These are phyloP conservation scores for Botrytis pseudocinerea DNA, from an alignment of 2,329 filamentous ascomycete species.

Conservation along the genomic window DNA sequence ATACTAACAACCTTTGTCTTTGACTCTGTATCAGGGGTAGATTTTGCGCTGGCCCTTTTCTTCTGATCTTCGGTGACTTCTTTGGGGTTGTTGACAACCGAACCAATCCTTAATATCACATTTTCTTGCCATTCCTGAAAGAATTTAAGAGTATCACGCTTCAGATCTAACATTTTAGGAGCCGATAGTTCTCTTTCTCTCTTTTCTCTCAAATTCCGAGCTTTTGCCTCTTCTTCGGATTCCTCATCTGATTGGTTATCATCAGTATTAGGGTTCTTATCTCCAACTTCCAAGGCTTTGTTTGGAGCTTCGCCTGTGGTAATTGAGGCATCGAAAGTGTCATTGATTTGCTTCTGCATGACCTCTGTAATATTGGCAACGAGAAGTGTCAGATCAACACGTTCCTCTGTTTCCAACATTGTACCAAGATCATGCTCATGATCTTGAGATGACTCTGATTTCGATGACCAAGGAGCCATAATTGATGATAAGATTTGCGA, in stretches of 20 bases:
- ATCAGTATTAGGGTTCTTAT: slow-evolving; percentile 44
- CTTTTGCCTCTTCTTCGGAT: slow-evolving; percentile 39
- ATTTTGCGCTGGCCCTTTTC: slow-evolving; percentile 37
- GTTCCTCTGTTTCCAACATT: slow-evolving; percentile 39
- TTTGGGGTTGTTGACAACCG: slow-evolving; percentile 60
- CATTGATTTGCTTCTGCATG: slow-evolving; percentile 54
- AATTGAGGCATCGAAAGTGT: slow-evolving; percentile 50
- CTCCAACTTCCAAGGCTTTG: slow-evolving; percentile 38
- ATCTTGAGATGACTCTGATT: slow-evolving; percentile 18
- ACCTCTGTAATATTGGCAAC: slow-evolving; percentile 54
- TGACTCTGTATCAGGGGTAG: slow-evolving; percentile 30
- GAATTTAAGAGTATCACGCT: slow-evolving; percentile 65
- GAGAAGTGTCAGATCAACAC: slow-evolving; percentile 52
- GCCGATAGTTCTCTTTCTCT: slow-evolving; percentile 52
- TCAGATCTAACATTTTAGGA: slow-evolving; percentile 62
- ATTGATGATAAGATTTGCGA: not conserved
- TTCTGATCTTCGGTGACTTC: slow-evolving; percentile 43
- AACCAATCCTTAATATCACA: slow-evolving; percentile 68
- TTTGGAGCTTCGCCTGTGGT: slow-evolving; percentile 34
- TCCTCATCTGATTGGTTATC: slow-evolving; percentile 38
- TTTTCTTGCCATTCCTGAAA: slow-evolving; percentile 80
- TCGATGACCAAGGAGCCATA: slow-evolving; percentile 30
- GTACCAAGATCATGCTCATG: slow-evolving; percentile 37
- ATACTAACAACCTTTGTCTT: slow-evolving; percentile 38
- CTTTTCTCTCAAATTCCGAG: slow-evolving; percentile 38